Conservation (phyloP, 2,329 filamentous ascomycete genomes). For the Emmonsiellopsis sp. region DNA sequence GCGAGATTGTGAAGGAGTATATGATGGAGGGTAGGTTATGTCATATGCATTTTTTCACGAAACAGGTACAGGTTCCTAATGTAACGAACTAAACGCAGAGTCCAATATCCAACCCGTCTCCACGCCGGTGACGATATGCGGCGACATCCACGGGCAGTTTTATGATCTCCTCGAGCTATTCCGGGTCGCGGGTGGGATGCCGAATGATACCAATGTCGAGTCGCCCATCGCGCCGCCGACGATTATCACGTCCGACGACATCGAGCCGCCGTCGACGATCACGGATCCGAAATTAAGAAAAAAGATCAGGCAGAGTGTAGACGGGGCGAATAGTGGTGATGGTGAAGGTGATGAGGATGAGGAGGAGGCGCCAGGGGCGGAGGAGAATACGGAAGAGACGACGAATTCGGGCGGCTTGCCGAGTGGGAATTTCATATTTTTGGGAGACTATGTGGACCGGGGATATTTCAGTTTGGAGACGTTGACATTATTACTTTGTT, state of each 20-base stretch:
- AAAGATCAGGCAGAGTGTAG: slow-evolving; percentile 58
- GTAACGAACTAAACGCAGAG: slow-evolving; percentile 44
- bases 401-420: slow-evolving; percentile 28
- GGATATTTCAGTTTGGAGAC: slow-evolving; percentile 68
- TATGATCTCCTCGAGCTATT: slow-evolving; percentile 97
- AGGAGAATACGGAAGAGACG: slow-evolving; percentile 20
- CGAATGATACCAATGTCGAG: slow-evolving; percentile 58
- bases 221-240: slow-evolving; percentile 58
- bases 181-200: slow-evolving; percentile 92
- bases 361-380: slow-evolving; percentile 11
- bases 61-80: neutral
- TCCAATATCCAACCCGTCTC: slow-evolving; percentile 98
- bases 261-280: slow-evolving; percentile 83
- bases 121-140: slow-evolving; percentile 92
- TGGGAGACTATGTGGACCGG: slow-evolving; percentile 65
- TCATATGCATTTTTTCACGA: neutral
- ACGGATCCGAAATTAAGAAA: slow-evolving; percentile 78
- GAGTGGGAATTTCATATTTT: slow-evolving; percentile 61
- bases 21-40: slow-evolving; percentile 77
- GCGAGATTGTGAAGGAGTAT: slow-evolving; percentile 97
- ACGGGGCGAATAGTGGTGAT: slow-evolving; percentile 14
- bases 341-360: slow-evolving; percentile 22
- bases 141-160: slow-evolving; percentile 97
- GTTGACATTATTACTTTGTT: slow-evolving; percentile 60
- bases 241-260: slow-evolving; percentile 79